Evolutionary conservation across 2,329 filamentous ascomycete species (phyloP).

Genomic region (Alternaria arborescens): DNA sequence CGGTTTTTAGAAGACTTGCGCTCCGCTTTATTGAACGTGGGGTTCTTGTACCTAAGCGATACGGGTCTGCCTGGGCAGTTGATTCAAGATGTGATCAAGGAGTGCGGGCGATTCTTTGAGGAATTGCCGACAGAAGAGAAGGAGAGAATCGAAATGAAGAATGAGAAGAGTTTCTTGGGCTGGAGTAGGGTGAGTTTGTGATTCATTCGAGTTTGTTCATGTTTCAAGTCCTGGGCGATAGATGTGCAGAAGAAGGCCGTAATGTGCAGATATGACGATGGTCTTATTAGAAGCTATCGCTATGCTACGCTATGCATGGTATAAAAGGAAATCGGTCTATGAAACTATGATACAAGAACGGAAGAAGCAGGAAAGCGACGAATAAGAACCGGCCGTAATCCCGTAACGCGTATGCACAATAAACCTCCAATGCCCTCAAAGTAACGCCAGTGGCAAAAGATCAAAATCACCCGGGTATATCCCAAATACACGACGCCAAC

Average conservation of each 20-base stretch:
- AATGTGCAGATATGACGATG: not conserved
- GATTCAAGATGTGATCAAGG: conserved; percentile 69
- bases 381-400: conserved; percentile 8
- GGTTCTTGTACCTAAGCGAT: conserved; percentile 86
- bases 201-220: conserved; percentile 4
- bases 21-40: conserved; percentile 82
- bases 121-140: conserved; percentile 80
- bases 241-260: not conserved
- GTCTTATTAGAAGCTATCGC: conserved; percentile 15
- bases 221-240: not conserved
- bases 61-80: conserved; percentile 67
- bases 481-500: conserved; percentile 17
- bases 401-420: conserved; percentile 4
- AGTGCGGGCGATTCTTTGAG: conserved; percentile 76
- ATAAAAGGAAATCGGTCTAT: not conserved
- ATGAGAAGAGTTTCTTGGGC: conserved; percentile 57
- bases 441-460: not conserved
- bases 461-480: conserved; percentile 17
- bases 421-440: conserved; percentile 3
- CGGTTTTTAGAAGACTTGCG: conserved; percentile 75
- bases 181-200: conserved; percentile 54
- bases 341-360: conserved; percentile 15
- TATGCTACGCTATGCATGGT: conserved; percentile 9
- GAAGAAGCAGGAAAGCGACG: not conserved
- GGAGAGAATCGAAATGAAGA: conserved; percentile 65